Base-by-base conservation (phyloP, 2,329 filamentous ascomycete species). In the Paecilomyces sp. region DNA sequence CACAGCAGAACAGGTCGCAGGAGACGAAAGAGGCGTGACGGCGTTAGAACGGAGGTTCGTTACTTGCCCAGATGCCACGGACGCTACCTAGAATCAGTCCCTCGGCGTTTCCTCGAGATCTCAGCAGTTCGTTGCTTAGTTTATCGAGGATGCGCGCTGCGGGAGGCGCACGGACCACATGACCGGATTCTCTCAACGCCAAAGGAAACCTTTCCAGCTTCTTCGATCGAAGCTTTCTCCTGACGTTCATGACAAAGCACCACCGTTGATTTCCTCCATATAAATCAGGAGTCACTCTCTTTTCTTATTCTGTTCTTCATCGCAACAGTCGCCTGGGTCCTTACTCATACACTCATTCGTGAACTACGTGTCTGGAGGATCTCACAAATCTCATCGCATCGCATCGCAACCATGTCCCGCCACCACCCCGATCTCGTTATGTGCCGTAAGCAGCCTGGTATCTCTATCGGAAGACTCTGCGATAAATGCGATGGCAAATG, bases 401-500 rank as follows among this genome's bases (percentile, higher is more conserved):
- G 3, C 57, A 57, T 15, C n/a, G 25, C 15, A 34, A 82, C 36
- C 73, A 95, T 95, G 91, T 96, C 91, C 73, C 91, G 91, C 80
- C 91, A 96, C 84, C 91, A 97, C 77, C 92, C 92, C 77, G 94
- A 99, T 82, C 88, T 99, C 67, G 94, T 99, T 70, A 97, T 97
- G 93, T 99, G 94, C 85, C 92, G 93, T 81, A 99, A 99, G 82
- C 93, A 96, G 77, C 83, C 93, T 62, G 94, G 94, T 79, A 97
- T 97, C 75, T 90, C 92, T 71, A 96, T 99, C 84, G 94, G 94
- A 74, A 92, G 94, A 60, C 90, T 99, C 74, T 99, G 94, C 84
- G 94, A 99, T 82, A 99, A 99, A 81, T 99, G 94, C 83, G 94
- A 99, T 80, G 94, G 94, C 77, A 99, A 99, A 82, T 99, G 94